Conservation (phyloP, 2,329 filamentous ascomycete species). For the Ophiostoma fasciatum region DNA sequence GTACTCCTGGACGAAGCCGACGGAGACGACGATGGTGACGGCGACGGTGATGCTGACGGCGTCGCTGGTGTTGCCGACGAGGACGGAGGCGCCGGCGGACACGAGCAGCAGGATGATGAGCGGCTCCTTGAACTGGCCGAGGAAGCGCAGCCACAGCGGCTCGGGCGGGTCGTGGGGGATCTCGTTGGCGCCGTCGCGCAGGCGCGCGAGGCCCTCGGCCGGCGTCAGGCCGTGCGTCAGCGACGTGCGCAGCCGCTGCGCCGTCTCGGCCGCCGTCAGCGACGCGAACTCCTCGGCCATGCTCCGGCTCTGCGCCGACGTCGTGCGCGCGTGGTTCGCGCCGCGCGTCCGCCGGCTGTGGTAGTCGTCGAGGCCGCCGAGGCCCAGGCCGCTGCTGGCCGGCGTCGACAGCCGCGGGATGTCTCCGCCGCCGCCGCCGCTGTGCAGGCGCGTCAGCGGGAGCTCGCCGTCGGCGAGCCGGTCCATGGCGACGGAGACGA, state of each 20-base stretch:
- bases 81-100: conserved; percentile 73
- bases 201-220: conserved; percentile 63
- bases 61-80: conserved; percentile 90
- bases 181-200: conserved; percentile 80
- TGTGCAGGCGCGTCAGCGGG: conserved; percentile 12
- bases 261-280: conserved; percentile 66
- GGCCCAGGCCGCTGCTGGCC: too few species aligned
- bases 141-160: conserved; percentile 84
- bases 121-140: conserved; percentile 95
- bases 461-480: conserved; percentile 8
- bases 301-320: conserved; percentile 22
- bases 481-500: conserved; percentile 10
- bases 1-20: conserved; percentile 96
- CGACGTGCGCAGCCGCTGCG: conserved; percentile 67
- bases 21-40: conserved; percentile 90
- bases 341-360: conserved; percentile 10
- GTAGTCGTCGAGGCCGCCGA: conserved; percentile 6
- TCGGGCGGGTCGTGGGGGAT: conserved; percentile 88
- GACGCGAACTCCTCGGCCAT: conserved; percentile 47
- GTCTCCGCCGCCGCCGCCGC: background rate
- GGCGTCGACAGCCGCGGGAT: conserved; percentile 8
- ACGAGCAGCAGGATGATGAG: conserved; percentile 82
- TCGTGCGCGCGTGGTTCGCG: conserved; percentile 13
- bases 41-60: conserved; percentile 90
- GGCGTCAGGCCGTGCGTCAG: conserved; percentile 66